Evolutionary conservation across 306 rosid genomes (phyloP), one percentile per base, ranked within the genome.

Genomic region (Prunus armeniaca): DNA sequence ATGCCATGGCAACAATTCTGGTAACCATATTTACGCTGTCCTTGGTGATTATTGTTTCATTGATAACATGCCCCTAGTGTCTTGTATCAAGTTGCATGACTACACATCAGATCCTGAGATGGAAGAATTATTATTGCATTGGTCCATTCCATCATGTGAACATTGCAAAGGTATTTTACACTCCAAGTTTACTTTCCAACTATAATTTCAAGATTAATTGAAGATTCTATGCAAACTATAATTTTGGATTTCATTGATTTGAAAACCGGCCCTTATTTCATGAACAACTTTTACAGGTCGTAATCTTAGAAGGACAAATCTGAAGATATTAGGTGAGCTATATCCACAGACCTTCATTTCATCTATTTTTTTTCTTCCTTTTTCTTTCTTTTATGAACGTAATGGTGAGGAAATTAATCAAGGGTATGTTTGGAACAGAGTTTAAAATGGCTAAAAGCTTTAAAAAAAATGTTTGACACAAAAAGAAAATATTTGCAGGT

Each of bases 81-180:
- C n/a, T 69, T 83, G 91, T 74, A 78, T 73, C 19, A 85, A 78
- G 80, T 62, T 82, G 52, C 52, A 38, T 27, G 72, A 45, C 69
- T 6, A 50, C 60, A 25, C 56, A 27, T 66, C 72, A 13, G 17
- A 67, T 67, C 75, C 27, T 25, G 27, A 25, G 27, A 25, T 2
- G 0, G 2, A 25, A 2, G 27, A 25, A 1, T 25, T n/a, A n/a
- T n/a, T n/a, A 30, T 30, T 30, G 34, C 34, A 0, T 1, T 82
- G 89, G 89, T 60, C 52, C 9, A 14, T 10, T 5, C 84, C 86
- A 8, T n/a, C 17, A 1, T 83, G 87, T 51, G 41, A 30, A 65
- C 52, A 55, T 2, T 83, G 89, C 6, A 67, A 20, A 45, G 72
- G 72, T 67, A 45, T 46, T 20, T n/a, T 22, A 20, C 22, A 4